Percentiles rank a stretch among this genome's conserved stretches.
phyloP scores from a whole-genome alignment of 768 basidiomycete species.

The Serendipita sp. region DNA sequence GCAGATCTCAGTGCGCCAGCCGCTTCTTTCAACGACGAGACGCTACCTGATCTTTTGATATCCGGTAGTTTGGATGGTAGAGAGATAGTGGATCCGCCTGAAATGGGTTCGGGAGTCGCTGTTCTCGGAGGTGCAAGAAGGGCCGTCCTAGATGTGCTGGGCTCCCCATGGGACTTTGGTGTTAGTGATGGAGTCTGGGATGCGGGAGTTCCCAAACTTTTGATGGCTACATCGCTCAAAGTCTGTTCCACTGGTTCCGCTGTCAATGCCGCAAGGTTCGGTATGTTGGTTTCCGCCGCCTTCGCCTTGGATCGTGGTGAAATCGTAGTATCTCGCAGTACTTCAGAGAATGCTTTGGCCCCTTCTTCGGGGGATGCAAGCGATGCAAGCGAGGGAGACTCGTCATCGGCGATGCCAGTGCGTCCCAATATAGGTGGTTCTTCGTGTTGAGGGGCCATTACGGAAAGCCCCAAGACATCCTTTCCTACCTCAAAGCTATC shows the following conservation, averaged over 20 bases:
- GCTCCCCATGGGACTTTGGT: neutral
- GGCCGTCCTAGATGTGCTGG: neutral
- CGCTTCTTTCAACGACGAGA: neutral
- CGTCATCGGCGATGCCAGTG: neutral
- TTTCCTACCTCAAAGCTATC: conserved; percentile 58
- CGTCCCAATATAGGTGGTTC: conserved; percentile 2
- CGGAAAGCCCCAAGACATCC: conserved; percentile 38
- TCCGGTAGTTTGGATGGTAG: neutral
- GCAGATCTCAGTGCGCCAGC: neutral
- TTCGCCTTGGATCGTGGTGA: neutral
- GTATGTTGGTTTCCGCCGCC: neutral
- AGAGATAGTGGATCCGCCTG: neutral
- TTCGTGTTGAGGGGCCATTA: neutral
- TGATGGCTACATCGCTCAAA: neutral
- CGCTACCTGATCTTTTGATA: neutral
- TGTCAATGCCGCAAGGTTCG: neutral
- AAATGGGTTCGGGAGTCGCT: neutral
- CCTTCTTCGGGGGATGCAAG: neutral
- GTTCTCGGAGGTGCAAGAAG: neutral
- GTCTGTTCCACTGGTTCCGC: neutral
- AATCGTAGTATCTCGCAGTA: neutral
- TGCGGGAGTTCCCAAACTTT: neutral
- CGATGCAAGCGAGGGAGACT: neutral
- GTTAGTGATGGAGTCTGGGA: neutral
- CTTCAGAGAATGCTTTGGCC: neutral